Conservation (phyloP, 176 grass and related monocot species). For the Paspalum notatum region DNA sequence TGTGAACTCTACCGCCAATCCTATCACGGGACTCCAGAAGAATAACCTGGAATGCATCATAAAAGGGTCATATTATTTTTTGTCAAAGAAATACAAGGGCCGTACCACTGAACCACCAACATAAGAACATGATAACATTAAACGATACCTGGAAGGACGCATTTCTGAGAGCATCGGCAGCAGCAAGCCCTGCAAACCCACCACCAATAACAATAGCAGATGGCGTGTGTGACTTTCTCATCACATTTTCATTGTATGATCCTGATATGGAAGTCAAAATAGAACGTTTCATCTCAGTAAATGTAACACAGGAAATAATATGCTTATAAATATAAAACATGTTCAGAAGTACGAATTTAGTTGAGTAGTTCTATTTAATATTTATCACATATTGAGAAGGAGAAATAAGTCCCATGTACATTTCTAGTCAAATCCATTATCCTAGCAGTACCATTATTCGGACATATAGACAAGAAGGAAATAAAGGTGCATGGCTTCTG, state of each 20-base stretch:
- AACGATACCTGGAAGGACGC: constrained; percentile 78
- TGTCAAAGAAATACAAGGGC: background rate
- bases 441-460: background rate
- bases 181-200: constrained; percentile 97
- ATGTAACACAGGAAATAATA: background rate
- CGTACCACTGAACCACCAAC: background rate
- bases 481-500: background rate
- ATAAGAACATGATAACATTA: background rate
- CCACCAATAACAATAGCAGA: constrained; percentile 93
- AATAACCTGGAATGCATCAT: constrained; percentile 67
- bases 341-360: background rate
- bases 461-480: constrained; percentile 15
- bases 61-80: background rate
- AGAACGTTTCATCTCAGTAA: background rate
- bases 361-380: too few relatives aligned
- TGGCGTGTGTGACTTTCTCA: constrained; percentile 60
- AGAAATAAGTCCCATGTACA: background rate
- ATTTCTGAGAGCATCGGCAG: constrained; percentile 87
- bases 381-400: background rate
- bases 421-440: background rate
- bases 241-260: constrained; percentile 58
- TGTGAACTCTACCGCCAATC: constrained; percentile 93
- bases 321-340: background rate
- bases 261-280: constrained; percentile 47
- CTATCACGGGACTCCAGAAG: constrained; percentile 94